Evolutionary conservation across 2,329 filamentous ascomycete species (phyloP).

Genomic region (Botryotinia calthae): DNA sequence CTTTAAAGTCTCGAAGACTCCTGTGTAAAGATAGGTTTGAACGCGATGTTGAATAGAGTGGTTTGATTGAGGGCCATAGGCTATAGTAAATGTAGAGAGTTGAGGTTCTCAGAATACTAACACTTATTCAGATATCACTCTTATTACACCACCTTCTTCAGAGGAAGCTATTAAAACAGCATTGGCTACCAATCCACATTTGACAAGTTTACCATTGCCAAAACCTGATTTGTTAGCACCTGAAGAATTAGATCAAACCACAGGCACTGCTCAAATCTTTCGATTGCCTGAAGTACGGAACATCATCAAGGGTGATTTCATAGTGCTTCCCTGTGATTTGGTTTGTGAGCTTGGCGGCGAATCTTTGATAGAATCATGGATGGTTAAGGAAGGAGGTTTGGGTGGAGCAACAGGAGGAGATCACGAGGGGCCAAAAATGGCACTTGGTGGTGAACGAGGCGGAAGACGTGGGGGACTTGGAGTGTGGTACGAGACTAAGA

Average conservation of each 20-base stretch:
- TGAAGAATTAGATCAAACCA: conserved; percentile 72
- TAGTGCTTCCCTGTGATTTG: conserved; percentile 89
- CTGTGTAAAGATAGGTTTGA: background rate
- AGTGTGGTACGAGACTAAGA: conserved; percentile 88
- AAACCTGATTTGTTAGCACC: conserved; percentile 76
- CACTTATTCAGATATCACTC: conserved; percentile 52
- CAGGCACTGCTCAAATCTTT: conserved; percentile 84
- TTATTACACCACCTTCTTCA: conserved; percentile 64
- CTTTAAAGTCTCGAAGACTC: background rate
- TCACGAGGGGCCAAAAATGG: conserved; percentile 46
- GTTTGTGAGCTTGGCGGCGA: conserved; percentile 87
- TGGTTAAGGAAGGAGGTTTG: conserved; percentile 75
- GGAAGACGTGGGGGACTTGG: conserved; percentile 75
- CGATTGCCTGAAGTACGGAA: conserved; percentile 77
- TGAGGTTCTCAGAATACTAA: conserved; percentile 21
- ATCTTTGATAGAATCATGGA: conserved; percentile 84
- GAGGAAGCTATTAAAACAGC: conserved; percentile 65
- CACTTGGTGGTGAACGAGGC: conserved; percentile 53
- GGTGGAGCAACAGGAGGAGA: conserved; percentile 55
- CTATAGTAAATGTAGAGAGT: background rate
- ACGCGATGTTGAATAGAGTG: background rate
- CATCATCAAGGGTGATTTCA: conserved; percentile 80
- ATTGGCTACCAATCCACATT: conserved; percentile 72
- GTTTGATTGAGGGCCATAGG: background rate
- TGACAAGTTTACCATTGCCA: conserved; percentile 70